Evolutionary conservation across 2,329 filamentous ascomycete genomes (phyloP), one percentile per base, ranked within the genome.

Genomic region (Ascochyta clinopodiicola): DNA sequence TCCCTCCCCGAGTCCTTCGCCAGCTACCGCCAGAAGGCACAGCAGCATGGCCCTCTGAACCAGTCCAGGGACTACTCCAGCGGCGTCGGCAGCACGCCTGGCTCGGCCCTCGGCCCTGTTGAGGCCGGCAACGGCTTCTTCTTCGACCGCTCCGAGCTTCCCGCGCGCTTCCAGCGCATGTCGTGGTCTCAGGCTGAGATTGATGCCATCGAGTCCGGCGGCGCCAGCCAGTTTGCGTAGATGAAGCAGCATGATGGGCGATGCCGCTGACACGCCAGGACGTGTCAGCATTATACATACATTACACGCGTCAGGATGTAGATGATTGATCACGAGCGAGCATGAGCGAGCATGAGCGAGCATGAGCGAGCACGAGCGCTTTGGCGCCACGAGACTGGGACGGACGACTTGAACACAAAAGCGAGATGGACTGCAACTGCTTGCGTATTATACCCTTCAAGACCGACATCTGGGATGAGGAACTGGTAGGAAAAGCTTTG

Each of bases 151-250:
- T 90, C 86, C 66, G 90, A 99, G 79, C 87, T 99, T 22, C 94
- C 95, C 17, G 75, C 82, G 60, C 86, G 94, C 68, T 99, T 97
- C 85, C 86, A 88, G 71, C 85, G 92, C 62, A 80, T 85, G 44
- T 84, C 86, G 12, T 90, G 93, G 79, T 88, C 85, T 34, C 78
- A 88, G 66, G 87, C 88, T 38, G 95, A 99, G 84, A 99, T 99
- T 57, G 95, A 98, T 77, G 93, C 92, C 21, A 85, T 99, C 71
- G 92, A 97, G 85, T 95, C 91, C 51, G 95, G 93, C 51, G 95
- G 95, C 53, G 95, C 94, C 31, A 89, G 85, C 70, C 68, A 86
- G 63, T 83, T 81, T 66, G 81, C 78, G 60, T 86, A 71, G 72
- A 66, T 55, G 45, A 46, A 25, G 6, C 40, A 46, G 21, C 39